Base-by-base conservation (phyloP, 495 filamentous ascomycete genomes). In the Lasiosphaeria ovina region DNA sequence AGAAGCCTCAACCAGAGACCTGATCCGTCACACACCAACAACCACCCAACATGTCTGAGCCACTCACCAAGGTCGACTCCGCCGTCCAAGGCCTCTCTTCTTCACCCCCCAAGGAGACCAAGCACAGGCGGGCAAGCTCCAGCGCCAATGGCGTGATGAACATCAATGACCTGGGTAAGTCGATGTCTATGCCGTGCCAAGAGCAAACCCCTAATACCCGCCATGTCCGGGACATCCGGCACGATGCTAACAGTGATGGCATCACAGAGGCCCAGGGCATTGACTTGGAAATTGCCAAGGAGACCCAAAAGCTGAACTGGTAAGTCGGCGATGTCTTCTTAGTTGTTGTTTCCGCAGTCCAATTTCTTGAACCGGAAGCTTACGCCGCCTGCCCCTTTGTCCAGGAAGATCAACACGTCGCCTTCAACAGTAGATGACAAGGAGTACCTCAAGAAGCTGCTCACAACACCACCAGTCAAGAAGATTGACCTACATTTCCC, bases 401-500 rank as follows among this genome's bases (percentile, higher is more conserved):
- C 33, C 65, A 96, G 92, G 92, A 93, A 90, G 74, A 85, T 97
- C 64, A 97, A 97, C 79, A 92, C 86, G 33, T 92, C 92, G 14
- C 85, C 92, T 33, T 73, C 79, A 31, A 81, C 81, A 11, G 69
- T 96, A 55, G 81, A 95, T 40, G 91, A 97, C 51, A 90, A 88
- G 71, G 89, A 92, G 1, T 80, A 82, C 48, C 85, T 97, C 56
- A 90, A 90, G 76, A 88, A 94, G 74, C 74, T 84, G 52, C 88
- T 96, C 65, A 83, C 88, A 71, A 85, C 75, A 24, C 92, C 92
- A 42, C 86, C 87, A 8, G 87, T 97, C 76, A 96, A 93, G 83
- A 93, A 92, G 78, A 90, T 97, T 76, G 91, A 96, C 78, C 81
- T 97, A 10, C 85, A 91, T 72, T 95, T 93, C 81, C 87, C 89